Evolutionary conservation across 495 filamentous ascomycete genomes (phyloP).

Genomic region (Hypoxylon rickii): DNA sequence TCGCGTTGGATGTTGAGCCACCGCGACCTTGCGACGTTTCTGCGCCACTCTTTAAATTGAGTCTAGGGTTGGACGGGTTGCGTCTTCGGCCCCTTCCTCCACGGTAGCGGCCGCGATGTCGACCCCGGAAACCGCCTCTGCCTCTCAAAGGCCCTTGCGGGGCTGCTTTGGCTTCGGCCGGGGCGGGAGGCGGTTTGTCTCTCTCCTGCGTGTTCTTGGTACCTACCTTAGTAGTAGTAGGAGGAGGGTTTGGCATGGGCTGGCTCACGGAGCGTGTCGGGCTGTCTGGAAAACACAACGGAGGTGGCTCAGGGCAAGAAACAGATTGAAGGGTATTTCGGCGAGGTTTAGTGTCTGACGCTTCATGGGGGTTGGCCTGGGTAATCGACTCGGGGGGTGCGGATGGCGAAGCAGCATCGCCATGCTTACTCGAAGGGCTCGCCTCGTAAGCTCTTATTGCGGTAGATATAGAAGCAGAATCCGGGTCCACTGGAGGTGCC

Average conservation of each 20-base stretch:
- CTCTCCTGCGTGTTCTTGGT: constrained; percentile 1
- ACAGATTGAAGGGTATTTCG: constrained; percentile 39
- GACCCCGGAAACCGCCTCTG: constrained; percentile 29
- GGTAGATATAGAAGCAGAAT: constrained; percentile 26
- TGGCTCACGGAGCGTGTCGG: constrained; percentile 38
- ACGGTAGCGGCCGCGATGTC: constrained; percentile 35
- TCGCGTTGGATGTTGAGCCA: constrained; percentile 5
- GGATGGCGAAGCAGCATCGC: constrained; percentile 5
- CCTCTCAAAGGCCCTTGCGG: constrained; percentile 19
- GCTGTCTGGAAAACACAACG: constrained; percentile 25
- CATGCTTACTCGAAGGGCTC: constrained; percentile 11
- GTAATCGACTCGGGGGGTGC: constrained; percentile 12
- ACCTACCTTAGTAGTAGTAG: constrained; percentile 2
- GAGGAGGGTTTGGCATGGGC: constrained; percentile 33
- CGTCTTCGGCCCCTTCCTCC: constrained; percentile 28
- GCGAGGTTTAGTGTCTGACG: constrained; percentile 29
- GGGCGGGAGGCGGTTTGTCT: background rate
- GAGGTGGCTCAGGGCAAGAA: constrained; percentile 34
- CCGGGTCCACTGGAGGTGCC: constrained; percentile 1
- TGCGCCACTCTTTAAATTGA: constrained; percentile 8
- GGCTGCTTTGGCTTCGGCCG: constrained; percentile 6
- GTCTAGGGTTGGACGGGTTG: constrained; percentile 21
- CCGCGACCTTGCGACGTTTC: constrained; percentile 13
- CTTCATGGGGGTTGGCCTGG: constrained; percentile 11
- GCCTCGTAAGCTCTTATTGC: constrained; percentile 18